Conservation (phyloP, 352 stramenopile species). For the Pythium chondricola region DNA sequence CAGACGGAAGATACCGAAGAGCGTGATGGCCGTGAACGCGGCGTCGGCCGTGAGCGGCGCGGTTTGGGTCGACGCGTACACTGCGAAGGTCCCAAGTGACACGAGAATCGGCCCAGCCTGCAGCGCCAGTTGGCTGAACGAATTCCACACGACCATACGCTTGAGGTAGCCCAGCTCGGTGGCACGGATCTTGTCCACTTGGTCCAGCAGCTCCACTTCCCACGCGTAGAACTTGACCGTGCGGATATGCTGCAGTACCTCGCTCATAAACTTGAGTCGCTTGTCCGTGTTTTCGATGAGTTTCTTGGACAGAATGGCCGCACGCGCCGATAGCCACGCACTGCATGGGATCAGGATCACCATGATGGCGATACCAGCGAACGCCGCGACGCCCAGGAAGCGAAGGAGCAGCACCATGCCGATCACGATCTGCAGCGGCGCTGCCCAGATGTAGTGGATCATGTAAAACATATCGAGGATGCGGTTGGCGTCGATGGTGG, state of each 20-base stretch:
- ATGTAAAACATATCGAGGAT: conserved; percentile 84
- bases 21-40: conserved; percentile 92
- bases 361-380: conserved; percentile 54
- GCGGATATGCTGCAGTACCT: conserved; percentile 59
- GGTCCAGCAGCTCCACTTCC: conserved; percentile 49
- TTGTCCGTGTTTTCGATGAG: conserved; percentile 42
- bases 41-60: conserved; percentile 71
- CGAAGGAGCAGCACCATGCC: conserved; percentile 43
- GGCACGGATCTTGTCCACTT: conserved; percentile 38
- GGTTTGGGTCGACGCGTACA: conserved; percentile 41
- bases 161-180: conserved; percentile 45
- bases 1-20: conserved; percentile 97
- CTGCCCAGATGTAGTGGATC: conserved; percentile 57
- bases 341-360: conserved; percentile 42
- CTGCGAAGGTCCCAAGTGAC: conserved; percentile 55
- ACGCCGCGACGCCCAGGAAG: conserved; percentile 42
- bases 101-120: conserved; percentile 53
- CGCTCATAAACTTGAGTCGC: conserved; percentile 47
- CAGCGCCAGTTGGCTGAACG: conserved; percentile 34
- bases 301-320: conserved; percentile 30
- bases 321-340: conserved; percentile 31
- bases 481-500: conserved; percentile 89
- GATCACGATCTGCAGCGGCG: conserved; percentile 48
- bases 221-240: conserved; percentile 77
- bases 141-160: conserved; percentile 45